Percentiles rank a stretch among this genome's conserved stretches.
Conservation (phyloP, 202 grass and related monocot genomes). For the Elaeis oleifera region DNA sequence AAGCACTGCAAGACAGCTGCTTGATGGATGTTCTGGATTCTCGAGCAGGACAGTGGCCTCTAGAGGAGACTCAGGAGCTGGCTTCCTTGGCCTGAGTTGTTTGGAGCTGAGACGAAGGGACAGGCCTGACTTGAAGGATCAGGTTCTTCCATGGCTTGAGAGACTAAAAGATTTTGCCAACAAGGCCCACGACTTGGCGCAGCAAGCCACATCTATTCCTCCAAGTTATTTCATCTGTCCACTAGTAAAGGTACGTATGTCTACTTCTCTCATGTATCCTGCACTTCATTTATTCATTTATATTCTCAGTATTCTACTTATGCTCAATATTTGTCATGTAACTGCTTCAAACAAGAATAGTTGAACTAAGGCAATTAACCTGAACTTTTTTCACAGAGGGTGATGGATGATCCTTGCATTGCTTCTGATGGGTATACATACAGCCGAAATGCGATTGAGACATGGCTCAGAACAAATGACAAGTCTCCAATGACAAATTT, state of each 20-base stretch:
- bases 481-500: slow-evolving; percentile 88
- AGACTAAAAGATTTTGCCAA: slow-evolving; percentile 45
- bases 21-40: slow-evolving; percentile 9
- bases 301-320: no score
- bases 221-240: slow-evolving; percentile 91
- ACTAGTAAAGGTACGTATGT: slow-evolving; percentile 45
- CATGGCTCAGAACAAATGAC: slow-evolving; percentile 62
- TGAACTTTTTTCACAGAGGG: slow-evolving; percentile 31
- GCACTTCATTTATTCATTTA: no score
- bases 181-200: slow-evolving; percentile 24
- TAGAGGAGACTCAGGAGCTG: slow-evolving; percentile 11
- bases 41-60: slow-evolving; percentile 17
- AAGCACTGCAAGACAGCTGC: slow-evolving; percentile 8
- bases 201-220: slow-evolving; percentile 13
- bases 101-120: slow-evolving; percentile 23
- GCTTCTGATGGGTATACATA: slow-evolving; percentile 94
- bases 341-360: no score
- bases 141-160: slow-evolving; percentile 52
- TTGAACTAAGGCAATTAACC: no score
- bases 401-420: slow-evolving; percentile 74
- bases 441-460: slow-evolving; percentile 53
- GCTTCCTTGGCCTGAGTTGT: slow-evolving; percentile 22
- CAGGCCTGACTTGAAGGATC: slow-evolving; percentile 10
- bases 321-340: no score
- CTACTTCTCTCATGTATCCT: no score